Conservation (phyloP, 495 filamentous ascomycete species). For the Aspergillus bertholletiae region DNA sequence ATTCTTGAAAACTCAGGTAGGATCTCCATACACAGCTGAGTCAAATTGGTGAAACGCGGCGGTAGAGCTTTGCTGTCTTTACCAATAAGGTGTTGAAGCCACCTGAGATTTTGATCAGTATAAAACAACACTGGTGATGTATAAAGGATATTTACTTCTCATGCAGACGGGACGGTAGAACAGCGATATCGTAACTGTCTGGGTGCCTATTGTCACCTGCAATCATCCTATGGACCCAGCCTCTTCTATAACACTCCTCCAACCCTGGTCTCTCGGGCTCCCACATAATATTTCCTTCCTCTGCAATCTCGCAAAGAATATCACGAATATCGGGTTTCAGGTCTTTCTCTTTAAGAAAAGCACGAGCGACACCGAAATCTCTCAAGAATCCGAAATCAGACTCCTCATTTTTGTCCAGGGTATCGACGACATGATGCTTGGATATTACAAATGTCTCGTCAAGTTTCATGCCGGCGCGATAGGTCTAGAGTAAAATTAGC, state of each 20-base stretch:
- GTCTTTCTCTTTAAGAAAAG: background rate
- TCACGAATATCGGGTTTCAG: slow-evolving; percentile 4
- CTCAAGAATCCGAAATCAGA: too few relatives aligned
- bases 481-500: too few relatives aligned
- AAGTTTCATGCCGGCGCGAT: too few relatives aligned
- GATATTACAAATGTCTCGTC: too few relatives aligned
- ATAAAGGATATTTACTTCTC: slow-evolving; percentile 13
- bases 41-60: background rate
- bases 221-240: slow-evolving; percentile 10
- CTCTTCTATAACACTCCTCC: slow-evolving; percentile 4
- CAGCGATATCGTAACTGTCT: slow-evolving; percentile 6
- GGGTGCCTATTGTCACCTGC: background rate
- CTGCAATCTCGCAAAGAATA: slow-evolving; percentile 1
- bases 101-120: slow-evolving; percentile 10
- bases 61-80: background rate
- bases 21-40: background rate
- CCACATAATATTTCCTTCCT: slow-evolving; percentile 9
- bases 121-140: slow-evolving; percentile 7
- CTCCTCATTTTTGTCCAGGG: too few relatives aligned
- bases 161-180: slow-evolving; percentile 15
- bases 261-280: too few relatives aligned
- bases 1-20: slow-evolving; percentile 3
- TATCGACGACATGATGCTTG: too few relatives aligned
- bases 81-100: slow-evolving; percentile 6
- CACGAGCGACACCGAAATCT: too few relatives aligned